Base-by-base conservation (phyloP, 257 asterid species). In the Lavandula angustifolia region DNA sequence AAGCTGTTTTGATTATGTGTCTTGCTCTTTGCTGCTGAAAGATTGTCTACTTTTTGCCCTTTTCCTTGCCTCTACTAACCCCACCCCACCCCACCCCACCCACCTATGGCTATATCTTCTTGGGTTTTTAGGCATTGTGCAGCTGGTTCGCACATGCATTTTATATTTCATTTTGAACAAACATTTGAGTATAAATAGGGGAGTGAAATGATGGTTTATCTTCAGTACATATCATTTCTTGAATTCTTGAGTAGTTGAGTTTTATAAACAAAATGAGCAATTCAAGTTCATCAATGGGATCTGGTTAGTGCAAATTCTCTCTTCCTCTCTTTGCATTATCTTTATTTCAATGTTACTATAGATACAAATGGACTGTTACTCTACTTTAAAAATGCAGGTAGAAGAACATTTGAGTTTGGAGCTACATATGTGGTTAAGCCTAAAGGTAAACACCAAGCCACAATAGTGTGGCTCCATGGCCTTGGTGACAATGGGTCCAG, bases 401-500 rank as follows among this genome's bases (percentile, higher is more conserved):
- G 91, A 58, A 77, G 82, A 69, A 73, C 95, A 53, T 43, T 78
- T 68, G 98, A 91, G 60, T 91, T 82, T 68, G 98, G 98, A 73
- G 84, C 94, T 80, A 88, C 96, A 38, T 86, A 91, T 81, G 98
- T 91, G 67, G 92, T 91, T 55, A 88, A 86, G 88, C 98, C 98
- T 62, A 88, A 73, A 73, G 98, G 95, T 22, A 88, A 86, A 70
- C 98, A 91, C 76, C 96, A 88, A 67, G 96, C 96, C 60, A 91
- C 98, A 12, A 79, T 91, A 40, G 95, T 91, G 78, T 91, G 98
- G 98, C 72, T 91, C 83, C 98, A 91, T 79, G 98, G 96, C 54
- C 96, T 91, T 43, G 94, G 95, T 66, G 98, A 91, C 81, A 91
- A 88, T 71, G 98, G 98, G 77, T 88, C 98, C 66, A 91, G 98